These are phyloP conservation scores for Rhizopogon vulgaris DNA, from an alignment of 768 basidiomycete species.

Conservation along the genomic window DNA sequence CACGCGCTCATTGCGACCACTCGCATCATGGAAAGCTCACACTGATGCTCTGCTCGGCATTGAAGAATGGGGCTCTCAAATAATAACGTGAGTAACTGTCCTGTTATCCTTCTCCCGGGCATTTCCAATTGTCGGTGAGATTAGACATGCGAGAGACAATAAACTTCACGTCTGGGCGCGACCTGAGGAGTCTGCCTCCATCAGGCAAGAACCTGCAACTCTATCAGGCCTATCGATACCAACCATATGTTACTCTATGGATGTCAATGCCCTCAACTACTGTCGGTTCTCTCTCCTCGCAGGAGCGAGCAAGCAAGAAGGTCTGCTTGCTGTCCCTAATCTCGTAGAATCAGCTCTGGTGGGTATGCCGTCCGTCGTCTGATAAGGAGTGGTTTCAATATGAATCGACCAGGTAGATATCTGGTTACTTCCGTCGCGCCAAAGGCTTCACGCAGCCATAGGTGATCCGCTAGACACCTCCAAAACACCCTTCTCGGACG, in stretches of 20 bases:
- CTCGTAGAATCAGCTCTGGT: constrained; percentile 84
- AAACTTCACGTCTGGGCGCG: constrained; percentile 72
- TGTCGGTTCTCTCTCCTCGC: constrained; percentile 77
- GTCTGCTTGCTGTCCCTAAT: constrained; percentile 79
- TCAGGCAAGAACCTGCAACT: constrained; percentile 50
- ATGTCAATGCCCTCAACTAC: constrained; percentile 91
- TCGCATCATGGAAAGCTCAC: constrained; percentile 77
- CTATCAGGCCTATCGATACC: constrained; percentile 45
- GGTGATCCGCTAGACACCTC: constrained; percentile 46
- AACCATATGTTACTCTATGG: constrained; percentile 58
- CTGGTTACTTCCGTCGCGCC: constrained; percentile 66
- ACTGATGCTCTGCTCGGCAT: constrained; percentile 69
- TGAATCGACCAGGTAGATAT: constrained; percentile 64
- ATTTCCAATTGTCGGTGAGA: neutral
- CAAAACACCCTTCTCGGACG: constrained; percentile 26
- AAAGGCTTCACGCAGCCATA: constrained; percentile 79
- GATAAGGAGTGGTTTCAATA: neutral
- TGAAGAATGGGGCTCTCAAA: constrained; percentile 58
- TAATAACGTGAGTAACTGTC: constrained; percentile 48
- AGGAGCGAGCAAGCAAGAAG: constrained; percentile 19
- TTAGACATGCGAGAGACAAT: constrained; percentile 81
- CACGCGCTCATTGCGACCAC: constrained; percentile 66
- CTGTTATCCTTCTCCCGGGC: neutral
- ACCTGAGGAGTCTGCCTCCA: constrained; percentile 39
- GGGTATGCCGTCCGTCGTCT: constrained; percentile 9